Conservation (phyloP, 2,329 filamentous ascomycete genomes). For the Ophiocordyceps camponoti-floridani region DNA sequence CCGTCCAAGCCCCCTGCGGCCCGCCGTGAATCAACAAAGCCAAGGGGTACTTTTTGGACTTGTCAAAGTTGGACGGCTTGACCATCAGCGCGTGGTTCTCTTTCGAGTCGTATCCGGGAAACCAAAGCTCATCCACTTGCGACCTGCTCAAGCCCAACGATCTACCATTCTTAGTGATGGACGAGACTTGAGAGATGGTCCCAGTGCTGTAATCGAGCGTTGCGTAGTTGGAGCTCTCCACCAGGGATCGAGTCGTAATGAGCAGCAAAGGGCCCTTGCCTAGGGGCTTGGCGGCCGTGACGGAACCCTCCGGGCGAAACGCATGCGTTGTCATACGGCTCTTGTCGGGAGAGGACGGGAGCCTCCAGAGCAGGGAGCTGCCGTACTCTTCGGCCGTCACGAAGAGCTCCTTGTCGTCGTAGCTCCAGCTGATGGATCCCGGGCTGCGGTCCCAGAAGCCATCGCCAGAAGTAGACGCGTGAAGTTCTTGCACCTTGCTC, state of each 20-base stretch:
- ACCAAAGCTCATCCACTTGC: constrained; percentile 55
- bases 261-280: constrained; percentile 33
- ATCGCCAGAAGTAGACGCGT: constrained; percentile 40
- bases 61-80: constrained; percentile 48
- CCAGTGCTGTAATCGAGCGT: constrained; percentile 31
- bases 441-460: constrained; percentile 44
- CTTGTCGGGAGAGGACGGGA: constrained; percentile 34
- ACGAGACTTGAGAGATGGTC: constrained; percentile 32
- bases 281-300: constrained; percentile 34
- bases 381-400: constrained; percentile 59
- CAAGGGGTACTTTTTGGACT: constrained; percentile 57
- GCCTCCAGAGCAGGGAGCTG: constrained; percentile 39
- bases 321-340: constrained; percentile 28
- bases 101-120: constrained; percentile 43
- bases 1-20: constrained; percentile 58
- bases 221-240: constrained; percentile 55
- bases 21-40: constrained; percentile 71
- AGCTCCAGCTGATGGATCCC: constrained; percentile 37
- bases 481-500: constrained; percentile 42
- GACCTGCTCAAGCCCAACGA: constrained; percentile 45
- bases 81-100: constrained; percentile 52
- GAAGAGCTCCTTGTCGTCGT: constrained; percentile 44
- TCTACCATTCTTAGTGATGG: constrained; percentile 45
- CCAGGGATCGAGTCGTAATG: constrained; percentile 46
- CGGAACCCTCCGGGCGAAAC: constrained; percentile 34